These are phyloP conservation scores for Beauveria brongniartii DNA, from an alignment of 2,329 filamentous ascomycete species.

Conservation along the genomic window DNA sequence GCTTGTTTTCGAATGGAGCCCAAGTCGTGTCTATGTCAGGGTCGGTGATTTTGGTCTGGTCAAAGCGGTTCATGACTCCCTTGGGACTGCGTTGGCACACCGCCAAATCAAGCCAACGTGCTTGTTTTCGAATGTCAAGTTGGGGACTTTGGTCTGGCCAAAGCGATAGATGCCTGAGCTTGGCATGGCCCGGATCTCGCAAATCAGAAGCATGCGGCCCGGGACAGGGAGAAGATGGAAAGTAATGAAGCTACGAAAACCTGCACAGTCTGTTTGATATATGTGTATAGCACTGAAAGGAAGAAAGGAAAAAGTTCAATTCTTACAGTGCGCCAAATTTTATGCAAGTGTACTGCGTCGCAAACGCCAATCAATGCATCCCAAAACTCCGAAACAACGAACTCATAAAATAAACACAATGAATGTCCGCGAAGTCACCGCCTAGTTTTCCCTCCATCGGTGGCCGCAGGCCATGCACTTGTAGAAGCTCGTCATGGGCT, in stretches of 20 bases:
- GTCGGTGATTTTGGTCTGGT: too few relatives aligned
- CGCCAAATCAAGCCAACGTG: too few relatives aligned
- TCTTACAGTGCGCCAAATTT: not conserved
- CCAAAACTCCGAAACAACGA: not conserved
- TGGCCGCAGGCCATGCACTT: conserved; percentile 66
- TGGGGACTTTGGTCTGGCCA: too few relatives aligned
- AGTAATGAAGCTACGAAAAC: not conserved
- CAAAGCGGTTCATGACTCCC: too few relatives aligned
- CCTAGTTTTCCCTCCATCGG: conserved; percentile 59
- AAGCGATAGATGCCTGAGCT: too few relatives aligned
- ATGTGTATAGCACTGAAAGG: not conserved
- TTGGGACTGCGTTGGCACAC: too few relatives aligned
- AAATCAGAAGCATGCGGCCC: too few relatives aligned
- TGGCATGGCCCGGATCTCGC: too few relatives aligned
- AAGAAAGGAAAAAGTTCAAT: not conserved
- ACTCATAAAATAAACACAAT: conserved; percentile 3
- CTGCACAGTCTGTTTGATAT: not conserved
- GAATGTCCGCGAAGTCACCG: not conserved
- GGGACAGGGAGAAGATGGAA: not conserved
- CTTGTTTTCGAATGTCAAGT: too few relatives aligned
- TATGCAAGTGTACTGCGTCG: not conserved
- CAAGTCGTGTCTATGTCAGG: too few relatives aligned
- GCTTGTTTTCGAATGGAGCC: too few relatives aligned
- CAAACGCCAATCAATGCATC: not conserved
- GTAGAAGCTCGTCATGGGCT: conserved; percentile 96